Percentiles rank a stretch among this genome's conserved stretches.
These are phyloP conservation scores for Tulasnella calospora DNA, from an alignment of 768 basidiomycete genomes.

Conservation along the genomic window DNA sequence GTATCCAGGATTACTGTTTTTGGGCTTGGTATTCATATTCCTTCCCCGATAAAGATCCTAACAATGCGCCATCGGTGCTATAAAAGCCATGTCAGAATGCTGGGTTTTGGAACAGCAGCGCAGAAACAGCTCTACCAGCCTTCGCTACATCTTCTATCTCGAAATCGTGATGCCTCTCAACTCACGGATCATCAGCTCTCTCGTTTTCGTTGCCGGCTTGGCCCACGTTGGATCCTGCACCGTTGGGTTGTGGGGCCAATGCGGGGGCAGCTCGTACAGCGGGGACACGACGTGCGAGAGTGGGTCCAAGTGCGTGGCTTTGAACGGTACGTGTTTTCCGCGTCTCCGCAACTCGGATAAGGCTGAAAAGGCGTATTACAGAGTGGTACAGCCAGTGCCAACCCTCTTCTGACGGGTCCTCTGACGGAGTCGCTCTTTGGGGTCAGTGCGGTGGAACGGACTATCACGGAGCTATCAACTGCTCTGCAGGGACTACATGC, in stretches of 20 bases:
- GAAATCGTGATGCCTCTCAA: not conserved
- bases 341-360: not conserved
- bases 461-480: not conserved
- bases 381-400: constrained; percentile 7
- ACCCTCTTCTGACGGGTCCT: not conserved
- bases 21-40: not conserved
- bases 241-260: constrained; percentile 6
- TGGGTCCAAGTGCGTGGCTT: not conserved
- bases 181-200: not conserved
- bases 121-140: not conserved
- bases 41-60: not conserved
- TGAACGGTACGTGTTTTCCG: not conserved
- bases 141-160: not conserved
- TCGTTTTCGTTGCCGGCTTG: not conserved
- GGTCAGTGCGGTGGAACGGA: not conserved
- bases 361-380: not conserved
- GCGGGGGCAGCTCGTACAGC: constrained; percentile 5
- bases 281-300: constrained; percentile 5
- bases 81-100: not conserved
- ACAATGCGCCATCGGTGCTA: not conserved
- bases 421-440: not conserved
- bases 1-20: not conserved
- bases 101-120: not conserved
- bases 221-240: not conserved
- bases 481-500: not conserved